These are phyloP conservation scores for Beauveria sp. DNA, from an alignment of 2,329 filamentous ascomycete genomes.

Conservation along the genomic window DNA sequence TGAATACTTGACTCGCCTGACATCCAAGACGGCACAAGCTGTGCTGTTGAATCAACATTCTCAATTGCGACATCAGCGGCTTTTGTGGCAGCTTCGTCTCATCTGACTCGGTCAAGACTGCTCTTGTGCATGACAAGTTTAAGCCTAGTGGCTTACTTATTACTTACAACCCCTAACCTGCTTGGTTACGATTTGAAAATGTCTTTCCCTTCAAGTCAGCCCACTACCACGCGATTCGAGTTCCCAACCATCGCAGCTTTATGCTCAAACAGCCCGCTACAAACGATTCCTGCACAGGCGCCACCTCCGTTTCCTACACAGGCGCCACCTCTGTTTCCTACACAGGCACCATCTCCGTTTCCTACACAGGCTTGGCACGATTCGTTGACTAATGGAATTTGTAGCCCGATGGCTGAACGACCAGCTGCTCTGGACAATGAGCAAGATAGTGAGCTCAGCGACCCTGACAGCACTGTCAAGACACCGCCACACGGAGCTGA, in stretches of 20 bases:
- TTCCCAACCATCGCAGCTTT: background rate
- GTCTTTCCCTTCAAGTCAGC: background rate
- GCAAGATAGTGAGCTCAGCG: conserved; percentile 36
- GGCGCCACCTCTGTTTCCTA: background rate
- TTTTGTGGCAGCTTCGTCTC: background rate
- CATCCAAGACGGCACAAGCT: background rate
- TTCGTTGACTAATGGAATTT: background rate
- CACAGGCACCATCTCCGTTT: background rate
- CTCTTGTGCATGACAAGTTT: background rate
- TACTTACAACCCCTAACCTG: background rate
- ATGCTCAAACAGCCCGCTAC: background rate
- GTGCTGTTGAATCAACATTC: background rate
- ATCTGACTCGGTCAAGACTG: background rate
- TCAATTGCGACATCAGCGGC: background rate
- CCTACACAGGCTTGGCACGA: background rate
- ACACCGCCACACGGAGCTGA: conserved; percentile 33
- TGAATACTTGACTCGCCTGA: background rate
- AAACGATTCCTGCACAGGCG: too few species aligned
- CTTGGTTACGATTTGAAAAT: background rate
- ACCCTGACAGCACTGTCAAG: conserved; percentile 26
- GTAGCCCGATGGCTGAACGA: conserved; percentile 16
- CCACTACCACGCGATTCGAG: too few species aligned
- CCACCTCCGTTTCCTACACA: too few species aligned
- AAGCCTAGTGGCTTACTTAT: conserved; percentile 4
- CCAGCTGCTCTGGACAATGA: conserved; percentile 20